phyloP scores from a whole-genome alignment of 176 grass and related monocot species.

The Elymus sibiricus region DNA sequence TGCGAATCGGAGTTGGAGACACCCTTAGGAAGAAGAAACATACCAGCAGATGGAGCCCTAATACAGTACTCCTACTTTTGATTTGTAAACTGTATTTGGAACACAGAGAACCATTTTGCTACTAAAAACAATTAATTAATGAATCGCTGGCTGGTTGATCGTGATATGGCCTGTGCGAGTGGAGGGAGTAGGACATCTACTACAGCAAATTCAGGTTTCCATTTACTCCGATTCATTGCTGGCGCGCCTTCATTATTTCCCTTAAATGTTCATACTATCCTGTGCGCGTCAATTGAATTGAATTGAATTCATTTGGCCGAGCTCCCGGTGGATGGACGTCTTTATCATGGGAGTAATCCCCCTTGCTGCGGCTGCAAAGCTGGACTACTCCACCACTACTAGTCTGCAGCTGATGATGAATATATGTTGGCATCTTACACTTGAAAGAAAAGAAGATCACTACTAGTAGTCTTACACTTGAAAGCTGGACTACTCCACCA shows the following conservation, averaged over 20 bases:
- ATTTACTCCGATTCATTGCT: slow-evolving; percentile 52
- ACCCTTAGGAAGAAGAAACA: no score
- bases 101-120: background rate
- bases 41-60: no score
- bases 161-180: slow-evolving; percentile 19
- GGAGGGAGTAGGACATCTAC: background rate
- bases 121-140: background rate
- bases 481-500: background rate
- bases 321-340: slow-evolving; percentile 38
- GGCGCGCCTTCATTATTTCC: background rate
- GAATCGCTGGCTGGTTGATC: background rate
- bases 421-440: slow-evolving; percentile 5
- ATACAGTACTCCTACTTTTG: background rate
- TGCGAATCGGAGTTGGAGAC: no score
- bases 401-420: background rate
- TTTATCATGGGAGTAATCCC: slow-evolving; percentile 17
- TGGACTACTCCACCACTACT: background rate
- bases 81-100: background rate
- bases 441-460: background rate
- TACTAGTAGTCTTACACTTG: no score
- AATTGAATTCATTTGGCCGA: slow-evolving; percentile 47
- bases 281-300: slow-evolving; percentile 39
- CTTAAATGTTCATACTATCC: slow-evolving; percentile 41
- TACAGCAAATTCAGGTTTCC: slow-evolving; percentile 44
- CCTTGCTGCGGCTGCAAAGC: background rate